A percentile compares a stretch with the other conserved stretches of the same genome.
phyloP scores from a whole-genome alignment of 352 stramenopile species.

The Thraustochytrium sp. region DNA sequence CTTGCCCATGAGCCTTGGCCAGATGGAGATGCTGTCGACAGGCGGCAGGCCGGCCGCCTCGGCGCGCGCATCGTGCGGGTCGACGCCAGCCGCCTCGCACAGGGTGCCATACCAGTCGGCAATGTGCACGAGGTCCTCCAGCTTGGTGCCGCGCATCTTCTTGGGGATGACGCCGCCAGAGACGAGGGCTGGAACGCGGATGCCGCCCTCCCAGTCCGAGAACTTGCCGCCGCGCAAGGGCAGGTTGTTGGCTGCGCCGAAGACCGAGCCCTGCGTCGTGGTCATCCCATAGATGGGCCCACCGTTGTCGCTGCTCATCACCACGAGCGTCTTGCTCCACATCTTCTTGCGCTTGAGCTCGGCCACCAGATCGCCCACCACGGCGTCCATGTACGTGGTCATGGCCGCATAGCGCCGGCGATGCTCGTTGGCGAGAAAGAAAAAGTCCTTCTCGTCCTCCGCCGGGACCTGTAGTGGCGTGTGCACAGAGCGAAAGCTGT shows the following conservation, averaged over 20 bases:
- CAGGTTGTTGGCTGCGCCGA: conserved; percentile 46
- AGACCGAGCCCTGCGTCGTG: no score
- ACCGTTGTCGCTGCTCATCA: not conserved
- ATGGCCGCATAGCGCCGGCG: not conserved
- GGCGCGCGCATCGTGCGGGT: no score
- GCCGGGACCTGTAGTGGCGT: no score
- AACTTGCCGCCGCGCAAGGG: conserved; percentile 52
- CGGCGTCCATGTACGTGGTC: not conserved
- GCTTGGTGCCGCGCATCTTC: conserved; percentile 16
- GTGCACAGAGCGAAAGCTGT: not conserved
- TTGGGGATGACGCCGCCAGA: conserved; percentile 44
- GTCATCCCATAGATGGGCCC: not conserved
- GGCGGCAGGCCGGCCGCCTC: no score
- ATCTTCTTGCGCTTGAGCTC: not conserved
- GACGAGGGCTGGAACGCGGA: conserved; percentile 48
- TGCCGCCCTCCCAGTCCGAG: no score
- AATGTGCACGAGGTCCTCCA: conserved; percentile 38
- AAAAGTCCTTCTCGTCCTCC: not conserved
- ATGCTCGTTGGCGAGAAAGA: not conserved
- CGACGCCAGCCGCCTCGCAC: no score
- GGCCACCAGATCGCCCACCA: not conserved
- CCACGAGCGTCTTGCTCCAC: not conserved
- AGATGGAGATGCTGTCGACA: not conserved
- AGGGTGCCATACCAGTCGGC: no score
- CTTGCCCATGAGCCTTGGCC: not conserved